Evolutionary conservation across 2,329 filamentous ascomycete species (phyloP).

Genomic region (Diplodia seriata): DNA sequence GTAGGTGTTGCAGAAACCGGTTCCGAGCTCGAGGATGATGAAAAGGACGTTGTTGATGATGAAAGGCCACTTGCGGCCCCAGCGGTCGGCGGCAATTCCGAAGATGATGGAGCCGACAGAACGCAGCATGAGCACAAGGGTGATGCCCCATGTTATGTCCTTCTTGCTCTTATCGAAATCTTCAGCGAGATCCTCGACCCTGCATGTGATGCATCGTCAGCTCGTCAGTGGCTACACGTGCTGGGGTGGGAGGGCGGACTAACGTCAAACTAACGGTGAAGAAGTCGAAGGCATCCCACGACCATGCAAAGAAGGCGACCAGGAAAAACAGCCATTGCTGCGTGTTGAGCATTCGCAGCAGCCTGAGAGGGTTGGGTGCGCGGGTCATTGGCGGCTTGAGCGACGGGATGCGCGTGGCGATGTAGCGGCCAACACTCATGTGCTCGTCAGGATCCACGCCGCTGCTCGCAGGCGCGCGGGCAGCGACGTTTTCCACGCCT

Average conservation of each 20-base stretch:
- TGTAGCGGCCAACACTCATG: constrained; percentile 56
- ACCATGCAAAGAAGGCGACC: constrained; percentile 58
- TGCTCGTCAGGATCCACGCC: constrained; percentile 29
- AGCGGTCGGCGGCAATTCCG: constrained; percentile 61
- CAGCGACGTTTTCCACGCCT: background rate
- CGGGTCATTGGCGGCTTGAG: constrained; percentile 63
- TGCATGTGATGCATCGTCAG: background rate
- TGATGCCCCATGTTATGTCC: constrained; percentile 66
- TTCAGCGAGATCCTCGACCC: constrained; percentile 59
- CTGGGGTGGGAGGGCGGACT: background rate
- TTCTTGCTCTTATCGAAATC: constrained; percentile 61
- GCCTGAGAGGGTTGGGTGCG: constrained; percentile 61
- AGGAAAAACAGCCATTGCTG: constrained; percentile 67
- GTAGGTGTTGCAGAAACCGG: constrained; percentile 66
- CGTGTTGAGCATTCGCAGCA: constrained; percentile 58
- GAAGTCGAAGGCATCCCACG: constrained; percentile 63
- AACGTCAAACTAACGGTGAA: constrained; percentile 65
- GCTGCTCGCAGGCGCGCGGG: background rate
- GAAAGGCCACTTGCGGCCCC: constrained; percentile 64
- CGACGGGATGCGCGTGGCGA: constrained; percentile 60
- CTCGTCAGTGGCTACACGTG: background rate
- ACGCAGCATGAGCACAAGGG: constrained; percentile 62
- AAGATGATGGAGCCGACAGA: constrained; percentile 66
- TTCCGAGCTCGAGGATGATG: constrained; percentile 66
- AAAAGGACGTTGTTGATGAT: constrained; percentile 67